Conservation (phyloP, 768 basidiomycete species). For the Obba rivulosa region DNA sequence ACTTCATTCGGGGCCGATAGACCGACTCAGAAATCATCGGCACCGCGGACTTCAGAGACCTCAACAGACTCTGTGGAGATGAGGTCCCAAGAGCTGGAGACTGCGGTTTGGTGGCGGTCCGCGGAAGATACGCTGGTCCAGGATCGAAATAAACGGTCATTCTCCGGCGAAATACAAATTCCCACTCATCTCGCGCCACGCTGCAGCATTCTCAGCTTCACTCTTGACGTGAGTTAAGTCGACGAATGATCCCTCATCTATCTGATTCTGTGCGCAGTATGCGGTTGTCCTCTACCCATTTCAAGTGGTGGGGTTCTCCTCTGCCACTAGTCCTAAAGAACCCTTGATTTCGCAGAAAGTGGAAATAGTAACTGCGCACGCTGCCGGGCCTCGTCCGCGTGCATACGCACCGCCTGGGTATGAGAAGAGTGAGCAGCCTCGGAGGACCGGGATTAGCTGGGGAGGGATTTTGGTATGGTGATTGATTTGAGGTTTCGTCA, state of each 20-base stretch:
- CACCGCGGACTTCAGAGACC: no score
- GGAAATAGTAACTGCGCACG: constrained; percentile 15
- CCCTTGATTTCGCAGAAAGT: constrained; percentile 10
- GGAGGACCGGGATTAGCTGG: not conserved
- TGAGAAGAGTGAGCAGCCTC: not conserved
- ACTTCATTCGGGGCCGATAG: constrained; percentile 5
- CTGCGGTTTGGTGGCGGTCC: constrained; percentile 12
- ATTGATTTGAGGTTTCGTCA: not conserved
- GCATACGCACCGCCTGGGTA: constrained; percentile 8
- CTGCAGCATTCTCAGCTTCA: constrained; percentile 15
- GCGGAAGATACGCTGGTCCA: not conserved
- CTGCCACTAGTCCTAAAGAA: not conserved
- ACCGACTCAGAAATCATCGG: not conserved
- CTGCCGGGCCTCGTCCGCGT: constrained; percentile 7
- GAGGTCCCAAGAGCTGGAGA: constrained; percentile 5
- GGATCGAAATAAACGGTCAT: not conserved
- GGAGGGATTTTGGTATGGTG: not conserved
- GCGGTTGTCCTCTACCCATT: constrained; percentile 10
- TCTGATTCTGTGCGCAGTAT: constrained; percentile 8
- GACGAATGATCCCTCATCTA: no score
- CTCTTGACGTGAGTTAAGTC: constrained; percentile 10
- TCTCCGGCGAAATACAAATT: constrained; percentile 15
- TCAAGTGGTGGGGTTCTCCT: constrained; percentile 13
- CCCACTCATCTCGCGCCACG: constrained; percentile 11
- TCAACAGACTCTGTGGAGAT: not conserved